Conservation (phyloP, 805 yeast species). For the Metschnikowia continentalis region DNA sequence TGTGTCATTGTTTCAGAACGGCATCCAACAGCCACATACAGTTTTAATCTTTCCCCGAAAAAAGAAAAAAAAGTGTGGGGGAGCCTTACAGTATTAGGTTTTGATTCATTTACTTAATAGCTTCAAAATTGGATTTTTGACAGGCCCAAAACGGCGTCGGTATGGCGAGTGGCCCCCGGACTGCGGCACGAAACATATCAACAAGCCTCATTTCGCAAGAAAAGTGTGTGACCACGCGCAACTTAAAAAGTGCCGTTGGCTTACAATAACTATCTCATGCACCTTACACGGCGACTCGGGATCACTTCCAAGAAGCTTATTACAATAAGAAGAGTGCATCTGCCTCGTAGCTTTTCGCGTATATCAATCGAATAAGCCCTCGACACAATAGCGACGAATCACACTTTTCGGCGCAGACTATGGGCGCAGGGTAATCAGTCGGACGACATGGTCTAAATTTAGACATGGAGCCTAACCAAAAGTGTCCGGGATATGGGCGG, state of each 20-base stretch:
- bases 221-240: not conserved
- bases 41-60: too few relatives aligned
- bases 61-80: not conserved
- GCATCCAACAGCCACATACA: not conserved
- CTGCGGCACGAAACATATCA: not conserved
- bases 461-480: too few relatives aligned
- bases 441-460: too few relatives aligned
- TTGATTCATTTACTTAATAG: too few relatives aligned
- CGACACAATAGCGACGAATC: not conserved
- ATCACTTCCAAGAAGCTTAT: not conserved
- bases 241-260: not conserved
- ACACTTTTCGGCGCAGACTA: not conserved
- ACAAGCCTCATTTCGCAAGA: not conserved
- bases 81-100: too few relatives aligned
- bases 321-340: not conserved
- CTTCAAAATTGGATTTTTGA: not conserved
- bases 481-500: not conserved
- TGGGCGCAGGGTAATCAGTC: too few relatives aligned
- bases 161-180: not conserved
- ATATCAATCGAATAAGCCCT: not conserved
- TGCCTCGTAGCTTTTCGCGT: not conserved
- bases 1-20: not conserved
- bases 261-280: not conserved
- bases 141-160: not conserved
- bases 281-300: not conserved